Conservation (phyloP, 2,329 filamentous ascomycete species). For the Emericellopsis cladophorae region DNA sequence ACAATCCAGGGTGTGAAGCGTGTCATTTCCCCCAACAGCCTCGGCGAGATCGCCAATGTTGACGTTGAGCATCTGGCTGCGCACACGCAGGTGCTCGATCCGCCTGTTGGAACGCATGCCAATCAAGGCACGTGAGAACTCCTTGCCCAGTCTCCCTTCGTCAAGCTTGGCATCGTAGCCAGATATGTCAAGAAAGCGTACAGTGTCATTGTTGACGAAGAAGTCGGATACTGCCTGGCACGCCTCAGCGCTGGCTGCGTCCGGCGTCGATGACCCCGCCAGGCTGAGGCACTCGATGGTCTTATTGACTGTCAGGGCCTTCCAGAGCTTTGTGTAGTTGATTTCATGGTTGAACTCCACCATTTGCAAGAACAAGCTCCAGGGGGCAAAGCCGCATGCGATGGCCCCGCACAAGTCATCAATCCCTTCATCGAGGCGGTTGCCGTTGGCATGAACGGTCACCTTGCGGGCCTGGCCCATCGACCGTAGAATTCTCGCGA, state of each 20-base stretch:
- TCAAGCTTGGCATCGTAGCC: slow-evolving; percentile 45
- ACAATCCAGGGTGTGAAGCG: slow-evolving; percentile 39
- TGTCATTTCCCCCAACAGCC: slow-evolving; percentile 33
- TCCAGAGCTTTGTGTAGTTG: slow-evolving; percentile 37
- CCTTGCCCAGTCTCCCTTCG: slow-evolving; percentile 40
- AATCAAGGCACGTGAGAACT: slow-evolving; percentile 35
- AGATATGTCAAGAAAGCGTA: slow-evolving; percentile 42
- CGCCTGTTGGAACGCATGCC: slow-evolving; percentile 30
- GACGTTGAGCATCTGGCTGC: slow-evolving; percentile 41
- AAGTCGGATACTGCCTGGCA: slow-evolving; percentile 35
- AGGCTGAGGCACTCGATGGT: slow-evolving; percentile 39
- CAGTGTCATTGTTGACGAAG: slow-evolving; percentile 34
- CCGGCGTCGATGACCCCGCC: slow-evolving; percentile 37
- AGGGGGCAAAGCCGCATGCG: slow-evolving; percentile 31
- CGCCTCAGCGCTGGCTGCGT: slow-evolving; percentile 30
- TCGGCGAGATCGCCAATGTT: slow-evolving; percentile 40
- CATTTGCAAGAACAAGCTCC: slow-evolving; percentile 40
- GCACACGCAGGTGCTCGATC: slow-evolving; percentile 37
- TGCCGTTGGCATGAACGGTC: slow-evolving; percentile 35
- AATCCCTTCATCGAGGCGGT: slow-evolving; percentile 38
- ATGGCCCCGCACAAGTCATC: slow-evolving; percentile 36
- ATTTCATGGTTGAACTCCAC: slow-evolving; percentile 39
- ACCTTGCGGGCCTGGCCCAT: slow-evolving; percentile 35
- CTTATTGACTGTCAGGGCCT: slow-evolving; percentile 33
- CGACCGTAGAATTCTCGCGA: slow-evolving; percentile 35